Base-by-base conservation (phyloP, 768 basidiomycete species). In the Fibroporia radiculosa region DNA sequence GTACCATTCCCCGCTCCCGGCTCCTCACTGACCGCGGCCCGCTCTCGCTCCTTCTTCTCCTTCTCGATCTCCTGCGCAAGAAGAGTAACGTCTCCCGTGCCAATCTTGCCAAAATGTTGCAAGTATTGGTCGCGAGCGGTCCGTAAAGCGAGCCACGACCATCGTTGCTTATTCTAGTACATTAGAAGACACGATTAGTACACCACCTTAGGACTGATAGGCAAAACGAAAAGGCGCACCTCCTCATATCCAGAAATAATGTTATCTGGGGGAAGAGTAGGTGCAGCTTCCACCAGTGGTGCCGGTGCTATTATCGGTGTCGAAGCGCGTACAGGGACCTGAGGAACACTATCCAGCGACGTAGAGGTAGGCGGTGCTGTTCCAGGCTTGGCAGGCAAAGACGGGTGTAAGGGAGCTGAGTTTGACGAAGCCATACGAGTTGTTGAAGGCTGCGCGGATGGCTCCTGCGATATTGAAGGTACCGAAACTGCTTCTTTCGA, bases 61-160 rank as follows among this genome's bases (percentile, higher is more conserved):
- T 47, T 51, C 47, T 56, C 62, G 18, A 64, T 63, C 48, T 59
- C 61, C 24, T 59, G 56, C n/a, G 55, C 58, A 25, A 66, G 57
- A 25, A 50, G 46, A 5, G 56, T 36, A 48, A 93, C 66, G 49
- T 91, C 86, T 6, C 85, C 87, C 5, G 78, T 79, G 14, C 84
- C 86, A 48, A 90, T 89, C 66, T 78, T 83, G n/a, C 80, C 75
- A 51, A 92, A 91, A 53, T 87, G 79, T 49, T 81, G 77, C 31
- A 90, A 60, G 60, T 90, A 67, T 47, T 74, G 73, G 52, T 86
- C 80, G 28, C 88, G 82, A 43, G 84, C 78, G 32, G 77, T 74
- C 16, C 89, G 83, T 47, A 92, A 72, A 6, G 82, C 84, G 14
- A 90, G 72, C 89, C 90, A 93, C 4, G 85, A 68, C 72, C 80